Base-by-base conservation (phyloP, 1,139 yeast genomes). In the Suhomyces anneliseae region DNA sequence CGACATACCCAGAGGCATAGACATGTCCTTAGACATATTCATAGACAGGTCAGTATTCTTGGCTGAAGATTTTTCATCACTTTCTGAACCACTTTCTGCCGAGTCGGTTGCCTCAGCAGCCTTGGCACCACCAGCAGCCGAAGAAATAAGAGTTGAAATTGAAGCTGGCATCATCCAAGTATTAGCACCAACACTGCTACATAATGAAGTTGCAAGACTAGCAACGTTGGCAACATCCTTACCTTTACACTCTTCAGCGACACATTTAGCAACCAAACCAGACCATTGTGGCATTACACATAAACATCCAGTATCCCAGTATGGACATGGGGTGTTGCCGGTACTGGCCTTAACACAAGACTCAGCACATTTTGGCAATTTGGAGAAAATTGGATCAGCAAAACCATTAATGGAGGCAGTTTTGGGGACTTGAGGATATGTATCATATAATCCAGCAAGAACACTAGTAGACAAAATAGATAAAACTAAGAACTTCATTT, bases 241-340 rank as follows among this genome's bases (percentile, higher is more conserved):
- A 38, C 78, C 80, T 27, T 58, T 43, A 59, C 82, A 77, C 26
- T 57, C 55, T 43, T 64, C 53, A 42, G 78, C 79, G 49, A 76
- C 60, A 61, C 81, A 77, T 43, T 68, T 65, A 31, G 73, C 82
- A 19, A 77, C 79, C 40, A 58, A 56, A 24, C 76, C 77, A 34
- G 72, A 63, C 78, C 78, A 76, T 52, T 65, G 70, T 14, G 76
- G 71, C 78, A 77, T 76, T 19, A 75, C 78, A 62, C 81, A 76
- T 55, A 76, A 68, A 57, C 81, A 76, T 5, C 81, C 81, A 31
- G 81, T 72, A 54, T 76, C 81, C 81, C 81, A 76, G 65, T 76
- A 75, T 40, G 81, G 81, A 56, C 81, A 76, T 33, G 77, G 77
- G 6, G 77, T 72, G 39, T 60, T 59, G 5, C 64, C 63, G 31